Conservation (phyloP, 805 yeast species). For the Ogataea chonburiensis region DNA sequence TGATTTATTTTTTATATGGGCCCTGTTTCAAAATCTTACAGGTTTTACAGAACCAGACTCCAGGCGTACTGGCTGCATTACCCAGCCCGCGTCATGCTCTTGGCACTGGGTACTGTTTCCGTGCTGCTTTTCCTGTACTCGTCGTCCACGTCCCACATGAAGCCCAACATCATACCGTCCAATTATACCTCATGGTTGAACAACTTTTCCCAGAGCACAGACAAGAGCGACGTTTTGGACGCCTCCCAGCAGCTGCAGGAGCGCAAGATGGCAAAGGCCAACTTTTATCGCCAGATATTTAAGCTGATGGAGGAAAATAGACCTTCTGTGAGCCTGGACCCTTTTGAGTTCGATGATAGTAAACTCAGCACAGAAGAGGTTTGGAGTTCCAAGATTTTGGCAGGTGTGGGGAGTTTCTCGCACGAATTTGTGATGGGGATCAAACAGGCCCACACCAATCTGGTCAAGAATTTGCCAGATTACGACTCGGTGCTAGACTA, state of each 20-base stretch:
- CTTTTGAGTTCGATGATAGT: conserved; percentile 17
- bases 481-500: conserved; percentile 33
- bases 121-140: conserved; percentile 12
- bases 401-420: conserved; percentile 19
- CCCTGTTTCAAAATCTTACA: conserved; percentile 15
- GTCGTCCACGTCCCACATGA: conserved; percentile 16
- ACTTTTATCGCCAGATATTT: conserved; percentile 23
- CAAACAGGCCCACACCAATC: conserved; percentile 33
- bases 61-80: conserved; percentile 16
- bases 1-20: conserved; percentile 13
- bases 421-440: conserved; percentile 29
- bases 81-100: conserved; percentile 11
- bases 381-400: conserved; percentile 10
- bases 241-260: conserved; percentile 14
- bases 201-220: conserved; percentile 5
- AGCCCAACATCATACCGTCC: conserved; percentile 23
- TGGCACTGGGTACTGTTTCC: conserved; percentile 8
- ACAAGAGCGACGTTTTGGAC: conserved; percentile 3
- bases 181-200: conserved; percentile 27
- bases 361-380: conserved; percentile 5
- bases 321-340: conserved; percentile 21
- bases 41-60: conserved; percentile 21
- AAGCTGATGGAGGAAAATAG: conserved; percentile 21
- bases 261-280: conserved; percentile 18
- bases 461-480: conserved; percentile 38